Conservation (phyloP, 2,329 filamentous ascomycete species). For the Clonostachys sp. region DNA sequence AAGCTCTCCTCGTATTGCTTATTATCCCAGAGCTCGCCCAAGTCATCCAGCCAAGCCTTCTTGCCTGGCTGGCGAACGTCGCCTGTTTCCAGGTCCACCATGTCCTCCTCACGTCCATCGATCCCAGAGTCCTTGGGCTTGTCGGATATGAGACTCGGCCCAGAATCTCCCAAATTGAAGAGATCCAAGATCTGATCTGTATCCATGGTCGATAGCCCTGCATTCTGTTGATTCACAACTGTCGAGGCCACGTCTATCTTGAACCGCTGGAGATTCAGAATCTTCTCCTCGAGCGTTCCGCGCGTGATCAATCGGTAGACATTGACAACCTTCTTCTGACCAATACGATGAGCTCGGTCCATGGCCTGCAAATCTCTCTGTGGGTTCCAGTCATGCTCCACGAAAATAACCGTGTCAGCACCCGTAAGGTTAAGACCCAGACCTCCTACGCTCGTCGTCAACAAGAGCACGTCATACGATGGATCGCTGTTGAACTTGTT, state of each 20-base stretch:
- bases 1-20: conserved; percentile 98
- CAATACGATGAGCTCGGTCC: conserved; percentile 96
- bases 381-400: conserved; percentile 99
- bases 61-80: conserved; percentile 96
- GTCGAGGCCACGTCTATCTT: conserved; percentile 98
- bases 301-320: conserved; percentile 95
- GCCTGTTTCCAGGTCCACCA: conserved; percentile 89
- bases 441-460: conserved; percentile 94
- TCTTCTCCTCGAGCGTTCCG: conserved; percentile 97
- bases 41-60: conserved; percentile 90
- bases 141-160: conserved; percentile 59
- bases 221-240: conserved; percentile 98
- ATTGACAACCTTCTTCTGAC: conserved; percentile 99
- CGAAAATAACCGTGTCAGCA: conserved; percentile 97
- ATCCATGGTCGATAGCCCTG: conserved; percentile 91
- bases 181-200: conserved; percentile 97
- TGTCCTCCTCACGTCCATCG: conserved; percentile 71
- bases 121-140: conserved; percentile 50
- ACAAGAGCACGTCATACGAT: conserved; percentile 86
- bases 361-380: conserved; percentile 98
- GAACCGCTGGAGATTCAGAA: conserved; percentile 94
- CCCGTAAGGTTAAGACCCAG: conserved; percentile 93
- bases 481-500: conserved; percentile 99
- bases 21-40: conserved; percentile 96
- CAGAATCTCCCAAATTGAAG: conserved; percentile 83